Evolutionary conservation across 306 rosid genomes (phyloP), one percentile per base, ranked within the genome.

Genomic region (Quillaja saponaria): DNA sequence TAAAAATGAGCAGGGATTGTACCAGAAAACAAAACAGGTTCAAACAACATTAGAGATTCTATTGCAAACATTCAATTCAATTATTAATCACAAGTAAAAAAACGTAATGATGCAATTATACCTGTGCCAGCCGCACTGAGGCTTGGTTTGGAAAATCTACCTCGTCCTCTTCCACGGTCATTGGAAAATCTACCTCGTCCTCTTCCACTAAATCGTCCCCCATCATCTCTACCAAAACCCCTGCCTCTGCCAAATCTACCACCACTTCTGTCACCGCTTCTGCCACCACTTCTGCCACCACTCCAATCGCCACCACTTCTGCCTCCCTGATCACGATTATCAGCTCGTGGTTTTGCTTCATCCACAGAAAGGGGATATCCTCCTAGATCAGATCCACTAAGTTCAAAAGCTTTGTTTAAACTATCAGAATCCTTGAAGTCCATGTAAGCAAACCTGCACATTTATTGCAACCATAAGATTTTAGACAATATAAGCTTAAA

Each of bases 261-360:
- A 1, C 84, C 76, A 0, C 81, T 17, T 38, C 67, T 60, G 17
- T 60, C 40, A 6, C 68, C 64, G 34, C 81, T 66, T 2, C 19
- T 69, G 16, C 70, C 49, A 13, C 86, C 45, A 5, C 80, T 69
- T 0, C 70, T 34, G 35, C 82, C 58, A 1, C 80, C 53, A 3
- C 71, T 10, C 6, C 6, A 37, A 37, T 10, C 40, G 10, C 40
- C 40, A 10, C 40, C 16, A 7, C 64, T 34, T 19, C 73, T 59
- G 25, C 48, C 65, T 18, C 64, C 18, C n/a, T n/a, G n/a, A n/a
- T n/a, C 73, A 17, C 14, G 70, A n/a, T 40, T 62, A 64, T 78
- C 81, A 14, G 45, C 81, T 31, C 83, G 79, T 7, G 99, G 89
- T 68, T 66, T 92, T 7, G 99, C 99, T 70, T 89, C 96, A 15